Conservation (phyloP, 73 alveolate genomes). For the Symbiodinium pilosum region DNA sequence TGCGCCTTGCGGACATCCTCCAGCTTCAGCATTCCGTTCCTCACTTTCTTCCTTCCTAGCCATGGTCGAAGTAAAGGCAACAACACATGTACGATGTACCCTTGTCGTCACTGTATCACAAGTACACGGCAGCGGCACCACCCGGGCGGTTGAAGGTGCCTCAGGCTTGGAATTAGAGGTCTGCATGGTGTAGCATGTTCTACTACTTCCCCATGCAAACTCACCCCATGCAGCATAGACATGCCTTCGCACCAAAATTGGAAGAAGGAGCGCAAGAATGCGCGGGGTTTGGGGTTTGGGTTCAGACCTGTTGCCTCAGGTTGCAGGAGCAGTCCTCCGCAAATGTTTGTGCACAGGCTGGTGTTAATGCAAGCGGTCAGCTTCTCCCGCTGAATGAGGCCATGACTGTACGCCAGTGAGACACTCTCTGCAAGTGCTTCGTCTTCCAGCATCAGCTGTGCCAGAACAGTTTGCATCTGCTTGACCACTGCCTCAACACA, state of each 20-base stretch:
- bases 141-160: conserved; percentile 1
- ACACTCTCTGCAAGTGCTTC: conserved; percentile 65
- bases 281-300: too few relatives aligned
- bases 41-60: conserved; percentile 50
- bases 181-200: too few relatives aligned
- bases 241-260: too few relatives aligned
- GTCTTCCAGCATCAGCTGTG: conserved; percentile 81
- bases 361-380: too few relatives aligned
- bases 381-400: not conserved
- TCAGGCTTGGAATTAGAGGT: too few relatives aligned
- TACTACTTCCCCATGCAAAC: not conserved
- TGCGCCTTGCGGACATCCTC: conserved; percentile 33
- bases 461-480: conserved; percentile 55
- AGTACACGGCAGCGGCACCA: not conserved
- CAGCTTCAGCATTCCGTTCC: conserved; percentile 62
- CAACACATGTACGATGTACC: too few relatives aligned
- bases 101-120: too few relatives aligned
- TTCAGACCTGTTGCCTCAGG: too few relatives aligned
- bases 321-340: too few relatives aligned
- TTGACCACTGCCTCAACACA: conserved; percentile 18
- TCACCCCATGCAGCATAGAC: not conserved
- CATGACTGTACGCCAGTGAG: conserved; percentile 48
- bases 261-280: too few relatives aligned
- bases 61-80: too few relatives aligned
- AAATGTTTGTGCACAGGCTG: too few relatives aligned